Percentiles rank a stretch among this genome's conserved stretches.
phyloP scores from a whole-genome alignment of 345 rosid genomes.

The Kernera saxatilis region DNA sequence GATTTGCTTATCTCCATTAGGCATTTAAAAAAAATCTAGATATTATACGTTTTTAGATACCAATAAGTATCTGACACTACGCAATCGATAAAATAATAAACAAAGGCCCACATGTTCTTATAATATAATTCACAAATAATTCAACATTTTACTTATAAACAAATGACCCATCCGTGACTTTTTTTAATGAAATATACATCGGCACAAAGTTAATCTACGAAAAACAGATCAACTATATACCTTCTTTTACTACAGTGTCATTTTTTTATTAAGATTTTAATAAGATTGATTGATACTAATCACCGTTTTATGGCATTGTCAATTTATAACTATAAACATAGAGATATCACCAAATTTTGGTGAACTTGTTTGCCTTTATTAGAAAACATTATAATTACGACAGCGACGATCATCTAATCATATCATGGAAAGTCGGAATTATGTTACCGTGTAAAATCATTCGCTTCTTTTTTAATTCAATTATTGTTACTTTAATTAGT shows the following conservation, averaged over 20 bases:
- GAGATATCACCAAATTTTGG: slow-evolving; percentile 16
- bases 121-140: background rate
- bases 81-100: background rate
- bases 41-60: slow-evolving; percentile 4
- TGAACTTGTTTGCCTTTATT: slow-evolving; percentile 11
- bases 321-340: background rate
- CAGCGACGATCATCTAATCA: slow-evolving; percentile 4
- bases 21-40: background rate
- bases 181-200: background rate
- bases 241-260: background rate
- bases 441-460: slow-evolving; percentile 20
- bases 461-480: slow-evolving; percentile 5
- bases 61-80: slow-evolving; percentile 11
- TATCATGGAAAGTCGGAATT: slow-evolving; percentile 3
- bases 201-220: no score
- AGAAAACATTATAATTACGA: slow-evolving; percentile 20
- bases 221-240: background rate
- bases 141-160: background rate
- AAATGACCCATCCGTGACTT: slow-evolving; percentile 17
- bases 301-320: slow-evolving; percentile 11
- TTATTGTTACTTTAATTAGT: slow-evolving; percentile 15
- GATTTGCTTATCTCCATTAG: background rate
- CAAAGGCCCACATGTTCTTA: background rate
- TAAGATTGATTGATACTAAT: slow-evolving; percentile 8
- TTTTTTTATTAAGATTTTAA: background rate